phyloP scores from a whole-genome alignment of 148 eudicot species.

The Rhododendron kiyosumense region DNA sequence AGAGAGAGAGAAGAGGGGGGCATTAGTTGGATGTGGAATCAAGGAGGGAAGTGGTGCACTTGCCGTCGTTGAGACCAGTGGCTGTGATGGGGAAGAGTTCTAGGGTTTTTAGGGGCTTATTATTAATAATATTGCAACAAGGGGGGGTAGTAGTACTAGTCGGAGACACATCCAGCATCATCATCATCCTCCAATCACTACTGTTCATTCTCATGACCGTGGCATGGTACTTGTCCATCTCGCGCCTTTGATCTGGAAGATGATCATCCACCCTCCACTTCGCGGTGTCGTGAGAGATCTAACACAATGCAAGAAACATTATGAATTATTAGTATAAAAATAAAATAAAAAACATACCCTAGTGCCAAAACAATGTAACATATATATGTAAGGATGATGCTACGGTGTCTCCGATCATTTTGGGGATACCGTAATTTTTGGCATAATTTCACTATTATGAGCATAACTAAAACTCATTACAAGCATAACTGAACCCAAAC shows the following conservation, averaged over 20 bases:
- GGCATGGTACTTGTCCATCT: background rate
- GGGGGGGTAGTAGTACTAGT: background rate
- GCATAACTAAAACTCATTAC: too few relatives aligned
- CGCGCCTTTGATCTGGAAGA: background rate
- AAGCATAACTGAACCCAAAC: too few relatives aligned
- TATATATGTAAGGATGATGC: too few relatives aligned
- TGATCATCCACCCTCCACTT: background rate
- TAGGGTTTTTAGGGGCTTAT: constrained; percentile 56
- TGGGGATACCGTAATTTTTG: too few relatives aligned
- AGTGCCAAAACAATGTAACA: too few relatives aligned
- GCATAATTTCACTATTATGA: too few relatives aligned
- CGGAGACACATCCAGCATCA: constrained; percentile 19
- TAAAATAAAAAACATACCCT: too few relatives aligned
- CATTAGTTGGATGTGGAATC: background rate
- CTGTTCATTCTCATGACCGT: background rate
- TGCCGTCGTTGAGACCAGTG: constrained; percentile 16
- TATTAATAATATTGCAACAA: background rate
- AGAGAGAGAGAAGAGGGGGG: background rate
- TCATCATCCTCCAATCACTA: constrained; percentile 20
- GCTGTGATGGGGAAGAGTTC: constrained; percentile 68
- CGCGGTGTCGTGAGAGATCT: too few relatives aligned
- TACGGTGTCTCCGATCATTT: too few relatives aligned
- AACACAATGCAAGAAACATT: too few relatives aligned
- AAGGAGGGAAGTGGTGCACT: background rate
- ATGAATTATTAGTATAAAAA: too few relatives aligned